Base-by-base conservation (phyloP, 2,329 filamentous ascomycete genomes). In the Coniochaeta sp. region DNA sequence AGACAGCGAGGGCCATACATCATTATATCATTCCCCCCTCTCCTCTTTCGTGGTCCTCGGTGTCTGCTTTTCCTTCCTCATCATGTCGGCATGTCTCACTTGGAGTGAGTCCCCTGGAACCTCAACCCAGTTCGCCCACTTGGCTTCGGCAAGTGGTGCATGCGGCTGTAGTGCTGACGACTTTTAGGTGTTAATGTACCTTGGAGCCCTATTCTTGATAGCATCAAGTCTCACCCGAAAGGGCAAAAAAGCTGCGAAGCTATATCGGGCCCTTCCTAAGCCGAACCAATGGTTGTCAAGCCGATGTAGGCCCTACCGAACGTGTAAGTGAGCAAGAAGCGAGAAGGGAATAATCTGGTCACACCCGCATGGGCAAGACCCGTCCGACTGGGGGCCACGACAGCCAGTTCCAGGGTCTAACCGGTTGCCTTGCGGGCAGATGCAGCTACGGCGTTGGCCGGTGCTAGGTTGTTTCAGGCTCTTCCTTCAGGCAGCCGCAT, bases 91-190 rank as follows among this genome's bases (percentile, higher is more conserved):
- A n/a, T n/a, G n/a, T n/a, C n/a, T n/a, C n/a, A n/a, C n/a, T n/a
- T n/a, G n/a, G n/a, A n/a, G n/a, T n/a, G n/a, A n/a, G n/a, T n/a
- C n/a, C n/a, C n/a, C n/a, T n/a, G n/a, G n/a, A n/a, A n/a, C n/a
- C n/a, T n/a, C n/a, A n/a, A n/a, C n/a, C 27, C 27, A 12, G 22
- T 38, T 38, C 33, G 33, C 26, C n/a, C 38, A 42, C 38, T 26
- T 42, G 20, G 38, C 38, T n/a, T 42, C 38, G 38, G 38, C 38
- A 42, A 24, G 38, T 9, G 18, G 35, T 42, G 38, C 38, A 26
- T 42, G 38, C 38, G 38, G 20, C 20, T 42, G 38, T 42, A 42
- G 38, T 42, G 38, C 38, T 42, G 38, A 42, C 38, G 38, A n/a
- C 18, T 13, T n/a, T n/a, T 24, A 26, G 12, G 26, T 5, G 22